Percentiles rank a stretch among this genome's conserved stretches.
These are phyloP conservation scores for Magnolia kwangsiensis DNA, from an alignment of 164 flowering plant species.

Conservation along the genomic window DNA sequence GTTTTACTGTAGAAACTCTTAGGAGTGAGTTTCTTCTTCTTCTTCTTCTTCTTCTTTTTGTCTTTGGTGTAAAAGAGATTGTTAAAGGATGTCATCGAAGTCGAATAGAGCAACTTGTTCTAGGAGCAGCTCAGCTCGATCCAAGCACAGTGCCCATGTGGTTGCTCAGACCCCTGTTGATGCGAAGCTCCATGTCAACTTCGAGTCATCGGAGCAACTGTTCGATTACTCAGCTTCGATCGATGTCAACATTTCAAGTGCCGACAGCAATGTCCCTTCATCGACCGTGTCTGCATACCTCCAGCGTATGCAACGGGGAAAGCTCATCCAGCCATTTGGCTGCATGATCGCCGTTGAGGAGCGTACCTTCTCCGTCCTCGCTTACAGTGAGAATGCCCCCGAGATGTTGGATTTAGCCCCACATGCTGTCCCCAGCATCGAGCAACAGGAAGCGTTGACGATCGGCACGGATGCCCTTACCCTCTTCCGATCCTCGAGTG, in stretches of 20 bases:
- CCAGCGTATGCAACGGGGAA: slow-evolving; percentile 59
- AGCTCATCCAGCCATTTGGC: slow-evolving; percentile 63
- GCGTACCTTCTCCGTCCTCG: slow-evolving; percentile 43
- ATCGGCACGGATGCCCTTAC: slow-evolving; percentile 58
- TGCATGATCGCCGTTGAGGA: slow-evolving; percentile 65
- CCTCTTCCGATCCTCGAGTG: slow-evolving; percentile 51
- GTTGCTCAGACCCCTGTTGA: slow-evolving; percentile 58
- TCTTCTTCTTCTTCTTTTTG: too few species aligned
- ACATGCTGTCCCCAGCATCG: slow-evolving; percentile 67
- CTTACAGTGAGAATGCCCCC: slow-evolving; percentile 67
- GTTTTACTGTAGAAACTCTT: neutral
- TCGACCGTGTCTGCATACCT: slow-evolving; percentile 56
- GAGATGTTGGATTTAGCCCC: slow-evolving; percentile 72
- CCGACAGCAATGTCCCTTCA: slow-evolving; percentile 41
- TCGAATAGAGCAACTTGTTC: slow-evolving; percentile 50
- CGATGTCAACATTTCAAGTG: slow-evolving; percentile 38
- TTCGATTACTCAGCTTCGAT: slow-evolving; percentile 62
- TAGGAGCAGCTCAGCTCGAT: slow-evolving; percentile 46
- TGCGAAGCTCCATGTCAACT: slow-evolving; percentile 60
- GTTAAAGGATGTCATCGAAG: slow-evolving; percentile 45
- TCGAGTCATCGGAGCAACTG: slow-evolving; percentile 39
- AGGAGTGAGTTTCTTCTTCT: neutral
- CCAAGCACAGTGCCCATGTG: slow-evolving; percentile 47
- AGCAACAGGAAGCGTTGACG: slow-evolving; percentile 55
- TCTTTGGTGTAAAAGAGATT: slow-evolving; percentile 5